Evolutionary conservation across 371 early-diverging fungal genomes (phyloP), one percentile per base, ranked within the genome.

Genomic region (Saksenaea vasiformis): DNA sequence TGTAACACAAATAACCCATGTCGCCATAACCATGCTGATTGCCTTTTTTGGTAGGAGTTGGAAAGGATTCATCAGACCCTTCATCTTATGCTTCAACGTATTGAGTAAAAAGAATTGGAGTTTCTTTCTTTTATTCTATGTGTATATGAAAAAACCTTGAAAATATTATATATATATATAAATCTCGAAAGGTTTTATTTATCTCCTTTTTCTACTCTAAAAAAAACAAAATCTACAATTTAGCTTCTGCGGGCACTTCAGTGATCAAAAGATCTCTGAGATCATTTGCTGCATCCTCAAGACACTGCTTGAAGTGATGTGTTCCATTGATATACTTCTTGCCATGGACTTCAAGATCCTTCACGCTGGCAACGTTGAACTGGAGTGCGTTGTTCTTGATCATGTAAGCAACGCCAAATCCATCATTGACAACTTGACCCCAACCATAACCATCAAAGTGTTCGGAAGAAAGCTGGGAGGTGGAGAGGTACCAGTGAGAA

Each of bases 371-470:
- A 43, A 97, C 82, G 72, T 95, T 97, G 81, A 97, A 92, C 64
- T 93, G 88, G 55, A 97, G 70, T 54, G 87, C 77, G 65, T 90
- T 82, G 60, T 87, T 83, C 79, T 93, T 94, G 77, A 97, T 87
- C 90, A 94, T 95, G 83, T 98, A 98, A 22, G 98, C 97, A 68
- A 90, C 73, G 54, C 96, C 97, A 73, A 91, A 98, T 9, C 98
- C 98, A 77, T 95, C 93, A 35, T 93, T 89, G n/a, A 95, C 93
- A 37, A 98, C 98, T 74, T 93, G 94, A 59, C 96, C 96, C 95
- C 96, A 98, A 11, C 98, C 98, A 70, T 95, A 98, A 44, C 89
- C 88, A 60, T 90, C 87, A 82, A 94, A 97, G 78, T 92, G 78
- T 71, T 96, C 96, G 62, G 91, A 89, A 4, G 92, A 82, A 59